These are phyloP conservation scores for Vachellia collinsii DNA, from an alignment of 306 rosid species.

Conservation along the genomic window DNA sequence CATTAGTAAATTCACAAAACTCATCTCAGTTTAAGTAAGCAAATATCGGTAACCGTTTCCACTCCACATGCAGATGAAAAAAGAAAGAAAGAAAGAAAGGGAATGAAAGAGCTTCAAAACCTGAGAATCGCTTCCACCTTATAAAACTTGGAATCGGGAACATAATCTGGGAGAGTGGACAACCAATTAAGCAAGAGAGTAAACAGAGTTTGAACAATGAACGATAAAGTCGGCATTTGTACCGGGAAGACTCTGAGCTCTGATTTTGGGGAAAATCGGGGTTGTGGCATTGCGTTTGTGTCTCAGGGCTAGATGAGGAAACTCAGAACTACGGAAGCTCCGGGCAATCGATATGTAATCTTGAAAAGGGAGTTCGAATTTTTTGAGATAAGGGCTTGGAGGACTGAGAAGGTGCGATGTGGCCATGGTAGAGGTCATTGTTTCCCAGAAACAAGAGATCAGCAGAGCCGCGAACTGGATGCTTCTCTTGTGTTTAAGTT, in stretches of 20 bases:
- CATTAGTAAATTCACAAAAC: constrained; percentile 16
- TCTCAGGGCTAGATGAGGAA: constrained; percentile 40
- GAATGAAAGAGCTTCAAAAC: constrained; percentile 38
- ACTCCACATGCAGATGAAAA: not conserved
- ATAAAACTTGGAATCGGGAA: constrained; percentile 76
- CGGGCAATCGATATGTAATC: constrained; percentile 29
- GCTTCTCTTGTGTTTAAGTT: not conserved
- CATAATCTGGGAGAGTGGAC: constrained; percentile 44
- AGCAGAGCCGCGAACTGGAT: not conserved
- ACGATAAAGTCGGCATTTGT: not conserved
- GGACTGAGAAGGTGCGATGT: constrained; percentile 32
- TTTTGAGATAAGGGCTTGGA: constrained; percentile 9
- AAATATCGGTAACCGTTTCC: not conserved
- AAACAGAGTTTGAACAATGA: not conserved
- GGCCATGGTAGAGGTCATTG: constrained; percentile 48
- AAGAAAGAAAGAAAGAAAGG: not conserved
- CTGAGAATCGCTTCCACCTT: constrained; percentile 94
- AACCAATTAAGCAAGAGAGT: constrained; percentile 8
- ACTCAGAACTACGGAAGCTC: constrained; percentile 23
- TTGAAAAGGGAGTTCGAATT: constrained; percentile 36
- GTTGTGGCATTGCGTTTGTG: constrained; percentile 39
- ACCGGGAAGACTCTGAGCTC: constrained; percentile 68
- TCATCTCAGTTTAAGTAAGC: constrained; percentile 22
- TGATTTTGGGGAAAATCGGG: constrained; percentile 54
- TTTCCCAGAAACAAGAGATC: not conserved